phyloP scores from a whole-genome alignment of 371 early-diverging fungal species.

The Circinella minor region DNA sequence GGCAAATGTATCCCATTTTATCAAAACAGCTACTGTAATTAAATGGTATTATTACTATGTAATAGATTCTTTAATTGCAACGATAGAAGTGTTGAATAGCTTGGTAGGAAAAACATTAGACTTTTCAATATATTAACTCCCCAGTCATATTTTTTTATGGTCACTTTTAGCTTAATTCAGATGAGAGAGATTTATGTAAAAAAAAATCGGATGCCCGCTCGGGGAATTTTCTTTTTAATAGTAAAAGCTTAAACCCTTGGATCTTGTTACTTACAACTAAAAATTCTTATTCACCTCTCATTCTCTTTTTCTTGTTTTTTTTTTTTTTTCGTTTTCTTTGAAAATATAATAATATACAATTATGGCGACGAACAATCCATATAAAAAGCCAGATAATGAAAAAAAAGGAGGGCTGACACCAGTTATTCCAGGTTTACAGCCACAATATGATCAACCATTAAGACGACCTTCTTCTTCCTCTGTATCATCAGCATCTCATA shows the following conservation, averaged over 20 bases:
- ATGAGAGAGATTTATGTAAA: too few species aligned
- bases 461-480: neutral
- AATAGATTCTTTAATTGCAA: too few species aligned
- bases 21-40: too few species aligned
- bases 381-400: neutral
- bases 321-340: neutral
- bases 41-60: too few species aligned
- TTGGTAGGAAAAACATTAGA: too few species aligned
- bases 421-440: neutral
- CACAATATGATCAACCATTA: conserved; percentile 3
- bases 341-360: neutral
- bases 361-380: neutral
- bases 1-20: too few species aligned
- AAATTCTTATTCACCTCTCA: neutral
- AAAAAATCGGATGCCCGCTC: too few species aligned
- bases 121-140: too few species aligned
- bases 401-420: neutral
- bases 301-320: neutral
- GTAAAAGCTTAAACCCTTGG: neutral
- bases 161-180: too few species aligned
- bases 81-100: too few species aligned
- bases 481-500: neutral
- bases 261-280: neutral
- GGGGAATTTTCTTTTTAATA: too few species aligned
- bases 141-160: too few species aligned